Conservation (phyloP, 805 yeast species). For the Cyberlindnera suaveolens region DNA sequence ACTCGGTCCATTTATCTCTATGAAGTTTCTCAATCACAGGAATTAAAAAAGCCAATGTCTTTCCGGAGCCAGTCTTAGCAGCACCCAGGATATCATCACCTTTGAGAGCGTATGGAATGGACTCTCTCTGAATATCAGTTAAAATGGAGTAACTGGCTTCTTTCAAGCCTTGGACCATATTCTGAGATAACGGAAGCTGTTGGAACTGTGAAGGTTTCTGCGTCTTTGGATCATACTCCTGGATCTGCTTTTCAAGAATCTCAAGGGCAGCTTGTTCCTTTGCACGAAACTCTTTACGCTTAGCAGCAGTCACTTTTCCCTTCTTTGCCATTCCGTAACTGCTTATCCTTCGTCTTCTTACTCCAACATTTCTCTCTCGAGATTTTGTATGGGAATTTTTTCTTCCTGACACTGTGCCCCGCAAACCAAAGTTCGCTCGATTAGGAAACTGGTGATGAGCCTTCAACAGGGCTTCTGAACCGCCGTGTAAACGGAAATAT, state of each 20-base stretch:
- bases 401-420: too few relatives aligned
- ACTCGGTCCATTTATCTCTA: slow-evolving; percentile 33
- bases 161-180: slow-evolving; percentile 64
- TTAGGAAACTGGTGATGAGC: background rate
- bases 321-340: slow-evolving; percentile 30
- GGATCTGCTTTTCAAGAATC: slow-evolving; percentile 43
- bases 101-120: slow-evolving; percentile 71
- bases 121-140: slow-evolving; percentile 80
- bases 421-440: background rate
- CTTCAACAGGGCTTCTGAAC: background rate
- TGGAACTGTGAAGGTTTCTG: slow-evolving; percentile 46
- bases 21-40: slow-evolving; percentile 72
- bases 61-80: slow-evolving; percentile 96
- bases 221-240: slow-evolving; percentile 43
- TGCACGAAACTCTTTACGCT: slow-evolving; percentile 33
- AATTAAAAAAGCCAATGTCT: slow-evolving; percentile 80
- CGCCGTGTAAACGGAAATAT: background rate
- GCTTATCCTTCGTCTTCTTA: background rate
- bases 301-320: slow-evolving; percentile 25
- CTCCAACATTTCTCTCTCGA: background rate
- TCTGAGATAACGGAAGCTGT: slow-evolving; percentile 69
- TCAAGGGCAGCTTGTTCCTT: slow-evolving; percentile 31
- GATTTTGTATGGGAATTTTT: background rate
- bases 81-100: slow-evolving; percentile 93
- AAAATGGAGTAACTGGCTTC: slow-evolving; percentile 71